These are phyloP conservation scores for Xylariaceae sp. DNA, from an alignment of 2,329 filamentous ascomycete species.

Conservation along the genomic window DNA sequence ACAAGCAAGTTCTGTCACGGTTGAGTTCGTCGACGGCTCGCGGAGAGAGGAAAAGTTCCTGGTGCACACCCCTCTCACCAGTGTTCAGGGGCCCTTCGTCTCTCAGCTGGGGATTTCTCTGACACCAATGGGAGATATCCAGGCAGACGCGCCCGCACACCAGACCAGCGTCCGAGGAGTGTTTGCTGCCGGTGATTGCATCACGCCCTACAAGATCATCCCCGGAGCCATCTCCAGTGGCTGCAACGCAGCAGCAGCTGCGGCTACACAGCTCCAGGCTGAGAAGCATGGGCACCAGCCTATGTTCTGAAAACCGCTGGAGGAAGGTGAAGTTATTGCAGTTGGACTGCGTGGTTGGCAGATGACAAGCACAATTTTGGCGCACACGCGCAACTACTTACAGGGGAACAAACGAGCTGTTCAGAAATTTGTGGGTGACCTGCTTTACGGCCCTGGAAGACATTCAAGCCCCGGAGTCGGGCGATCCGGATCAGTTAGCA, in stretches of 20 bases:
- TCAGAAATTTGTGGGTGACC: no score
- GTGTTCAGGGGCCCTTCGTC: constrained; percentile 11
- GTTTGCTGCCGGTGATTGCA: constrained; percentile 18
- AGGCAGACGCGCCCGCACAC: constrained; percentile 9
- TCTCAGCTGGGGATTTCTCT: constrained; percentile 10
- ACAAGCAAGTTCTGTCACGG: constrained; percentile 4
- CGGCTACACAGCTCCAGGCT: constrained; percentile 12
- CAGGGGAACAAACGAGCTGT: no score
- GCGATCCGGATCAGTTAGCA: no score
- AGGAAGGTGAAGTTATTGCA: no score
- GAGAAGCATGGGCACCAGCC: constrained; percentile 11
- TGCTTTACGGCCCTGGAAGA: no score
- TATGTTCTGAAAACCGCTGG: constrained; percentile 10
- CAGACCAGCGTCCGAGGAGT: constrained; percentile 14
- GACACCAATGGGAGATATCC: constrained; percentile 11
- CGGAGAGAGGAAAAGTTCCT: constrained; percentile 16
- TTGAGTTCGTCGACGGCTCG: constrained; percentile 13
- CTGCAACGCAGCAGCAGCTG: constrained; percentile 14
- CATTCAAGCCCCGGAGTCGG: no score
- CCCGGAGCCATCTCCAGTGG: constrained; percentile 12
- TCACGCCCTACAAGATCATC: constrained; percentile 13
- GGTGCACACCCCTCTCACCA: constrained; percentile 12
- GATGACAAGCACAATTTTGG: no score
- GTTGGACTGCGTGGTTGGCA: no score
- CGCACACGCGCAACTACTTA: no score